Evolutionary conservation across 2,329 filamentous ascomycete species (phyloP).

Genomic region (Nakataea oryzae): DNA sequence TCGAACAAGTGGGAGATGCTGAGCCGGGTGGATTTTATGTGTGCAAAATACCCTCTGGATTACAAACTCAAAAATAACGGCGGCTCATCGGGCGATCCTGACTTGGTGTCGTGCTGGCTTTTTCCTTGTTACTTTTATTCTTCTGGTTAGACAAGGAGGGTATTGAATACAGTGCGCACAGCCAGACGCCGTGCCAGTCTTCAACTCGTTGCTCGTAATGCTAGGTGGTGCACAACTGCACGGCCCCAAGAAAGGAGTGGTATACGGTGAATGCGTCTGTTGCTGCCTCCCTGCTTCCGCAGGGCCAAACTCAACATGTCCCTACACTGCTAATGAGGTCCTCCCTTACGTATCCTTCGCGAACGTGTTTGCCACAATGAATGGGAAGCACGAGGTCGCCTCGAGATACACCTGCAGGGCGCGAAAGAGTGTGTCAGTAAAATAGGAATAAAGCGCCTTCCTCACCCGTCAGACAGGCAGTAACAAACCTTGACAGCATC

Average conservation of each 20-base stretch:
- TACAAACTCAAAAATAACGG: background rate
- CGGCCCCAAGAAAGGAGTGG: too few relatives aligned
- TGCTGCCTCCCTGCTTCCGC: too few relatives aligned
- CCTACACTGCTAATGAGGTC: background rate
- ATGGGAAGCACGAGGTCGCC: slow-evolving; percentile 53
- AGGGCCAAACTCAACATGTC: background rate
- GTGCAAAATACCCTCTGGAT: too few relatives aligned
- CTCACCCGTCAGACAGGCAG: background rate
- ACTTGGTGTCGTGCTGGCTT: background rate
- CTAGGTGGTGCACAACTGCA: background rate
- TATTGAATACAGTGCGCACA: background rate
- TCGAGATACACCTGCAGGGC: slow-evolving; percentile 47
- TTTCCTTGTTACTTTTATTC: too few relatives aligned
- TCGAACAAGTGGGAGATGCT: background rate
- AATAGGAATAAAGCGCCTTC: background rate
- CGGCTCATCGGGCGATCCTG: background rate
- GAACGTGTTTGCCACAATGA: slow-evolving; percentile 59
- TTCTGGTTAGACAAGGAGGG: background rate
- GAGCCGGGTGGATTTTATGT: background rate
- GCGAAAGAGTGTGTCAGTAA: slow-evolving; percentile 6
- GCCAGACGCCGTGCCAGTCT: background rate
- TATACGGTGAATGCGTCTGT: too few relatives aligned
- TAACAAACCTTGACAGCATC: slow-evolving; percentile 73
- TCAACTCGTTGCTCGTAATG: background rate
- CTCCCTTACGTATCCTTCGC: slow-evolving; percentile 36